Base-by-base conservation (phyloP, 2,329 filamentous ascomycete species). In the Microcera coccophila region DNA sequence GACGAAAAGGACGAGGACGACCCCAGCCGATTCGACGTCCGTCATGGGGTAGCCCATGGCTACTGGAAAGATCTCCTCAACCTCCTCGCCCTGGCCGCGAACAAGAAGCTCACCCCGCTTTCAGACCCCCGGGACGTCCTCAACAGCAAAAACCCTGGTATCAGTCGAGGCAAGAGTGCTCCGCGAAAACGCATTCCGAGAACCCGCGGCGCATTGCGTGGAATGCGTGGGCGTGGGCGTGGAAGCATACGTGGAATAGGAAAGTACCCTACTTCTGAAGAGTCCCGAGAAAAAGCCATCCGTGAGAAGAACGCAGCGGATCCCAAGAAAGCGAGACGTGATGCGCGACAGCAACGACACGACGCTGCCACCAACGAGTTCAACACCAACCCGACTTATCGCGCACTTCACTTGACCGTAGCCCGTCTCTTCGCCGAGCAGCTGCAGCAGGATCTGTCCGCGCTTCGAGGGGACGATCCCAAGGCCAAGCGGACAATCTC, bases 21-120 rank as follows among this genome's bases (percentile, higher is more conserved):
- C 7, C 44, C 53, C 0, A 38, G 57, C 11, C 58, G 57, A 8
- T 67, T 68, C 42, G 70, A 78, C 29, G 66, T 75, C 14, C 60
- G 62, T 35, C 58, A 75, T 28, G 72, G 73, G 1, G 68, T 77
- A 3, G 65, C 79, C 4, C 79, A 82, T 39, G 77, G 79, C 1
- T 82, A 81, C 60, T 82, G 77, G 76, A 81, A 82, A 49, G 78
- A 82, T 53, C 62, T 81, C 3, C 62, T 81, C 3, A 82, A 81
- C 50, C 65, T 82, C 3, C 64, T 82, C 1, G 73, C 68, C 1
- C 64, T 82, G 3, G 70, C 71, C 1, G 73, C 67, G 18, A 72
- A 76, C 38, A 62, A 66, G 17, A 63, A 73, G 54, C 65, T 82
- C 11, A 59, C 65, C 12, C 63, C 64, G 5, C 54, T 69, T 11